Evolutionary conservation across 2,329 filamentous ascomycete genomes (phyloP).

Genomic region (Didymella glomerata): DNA sequence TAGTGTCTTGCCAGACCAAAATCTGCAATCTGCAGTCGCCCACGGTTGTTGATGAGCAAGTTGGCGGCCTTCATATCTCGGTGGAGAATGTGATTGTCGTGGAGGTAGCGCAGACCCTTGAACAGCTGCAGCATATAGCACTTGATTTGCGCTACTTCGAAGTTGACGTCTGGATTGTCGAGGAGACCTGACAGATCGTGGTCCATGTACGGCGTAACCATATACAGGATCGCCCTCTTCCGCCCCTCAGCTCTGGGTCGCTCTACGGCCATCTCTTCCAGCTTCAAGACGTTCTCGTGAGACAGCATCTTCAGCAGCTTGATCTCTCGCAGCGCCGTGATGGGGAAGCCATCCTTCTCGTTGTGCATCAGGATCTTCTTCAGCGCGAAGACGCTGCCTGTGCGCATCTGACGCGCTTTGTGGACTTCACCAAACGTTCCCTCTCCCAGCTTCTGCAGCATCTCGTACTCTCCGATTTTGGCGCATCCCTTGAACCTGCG

Average conservation of each 20-base stretch:
- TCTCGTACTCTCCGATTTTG: constrained; percentile 79
- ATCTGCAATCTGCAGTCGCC: constrained; percentile 94
- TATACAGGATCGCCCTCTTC: constrained; percentile 86
- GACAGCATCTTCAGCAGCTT: constrained; percentile 96
- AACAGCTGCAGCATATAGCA: constrained; percentile 96
- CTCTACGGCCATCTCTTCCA: constrained; percentile 98
- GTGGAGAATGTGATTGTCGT: constrained; percentile 85
- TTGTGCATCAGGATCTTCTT: constrained; percentile 99
- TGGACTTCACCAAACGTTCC: constrained; percentile 98
- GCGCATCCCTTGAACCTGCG: constrained; percentile 83
- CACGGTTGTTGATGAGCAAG: constrained; percentile 91
- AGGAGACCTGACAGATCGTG: constrained; percentile 97
- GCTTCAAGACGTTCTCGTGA: constrained; percentile 83
- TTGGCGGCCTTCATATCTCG: constrained; percentile 99
- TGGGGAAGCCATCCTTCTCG: constrained; percentile 99
- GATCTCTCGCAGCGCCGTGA: constrained; percentile 95
- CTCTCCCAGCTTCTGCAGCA: constrained; percentile 86
- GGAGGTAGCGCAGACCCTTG: constrained; percentile 87
- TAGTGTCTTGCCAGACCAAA: constrained; percentile 95
- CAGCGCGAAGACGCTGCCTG: constrained; percentile 79
- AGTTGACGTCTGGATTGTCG: constrained; percentile 89
- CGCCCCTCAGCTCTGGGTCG: constrained; percentile 65
- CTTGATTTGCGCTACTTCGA: constrained; percentile 92
- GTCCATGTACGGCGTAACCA: constrained; percentile 99
- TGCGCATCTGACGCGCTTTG: constrained; percentile 80